These are phyloP conservation scores for Lachancea fermentati DNA, from an alignment of 805 yeast genomes.

Conservation along the genomic window DNA sequence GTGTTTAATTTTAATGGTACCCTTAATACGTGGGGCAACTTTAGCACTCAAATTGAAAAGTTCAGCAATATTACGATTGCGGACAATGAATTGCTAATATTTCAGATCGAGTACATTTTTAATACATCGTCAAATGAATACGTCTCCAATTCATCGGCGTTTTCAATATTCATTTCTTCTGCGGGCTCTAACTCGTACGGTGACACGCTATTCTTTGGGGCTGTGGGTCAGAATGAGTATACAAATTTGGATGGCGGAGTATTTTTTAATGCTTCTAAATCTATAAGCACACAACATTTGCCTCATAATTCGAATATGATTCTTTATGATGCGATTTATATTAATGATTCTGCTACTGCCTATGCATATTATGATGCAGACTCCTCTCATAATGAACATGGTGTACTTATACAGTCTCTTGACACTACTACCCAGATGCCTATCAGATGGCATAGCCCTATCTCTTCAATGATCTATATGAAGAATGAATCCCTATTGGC, in stretches of 20 bases:
- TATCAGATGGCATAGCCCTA: constrained; percentile 16
- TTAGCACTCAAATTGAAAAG: constrained; percentile 5
- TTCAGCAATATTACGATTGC: constrained; percentile 20
- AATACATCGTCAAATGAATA: constrained; percentile 23
- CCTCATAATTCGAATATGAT: constrained; percentile 11
- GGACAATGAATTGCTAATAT: constrained; percentile 18
- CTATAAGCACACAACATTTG: constrained; percentile 9
- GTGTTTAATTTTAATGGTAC: constrained; percentile 22
- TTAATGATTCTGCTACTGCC: constrained; percentile 45
- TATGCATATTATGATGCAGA: constrained; percentile 56
- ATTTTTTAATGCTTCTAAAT: constrained; percentile 14
- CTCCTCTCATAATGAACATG: constrained; percentile 9
- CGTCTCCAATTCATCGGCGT: constrained; percentile 21
- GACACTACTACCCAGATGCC: constrained; percentile 3
- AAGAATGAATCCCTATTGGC: constrained; percentile 22
- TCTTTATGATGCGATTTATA: constrained; percentile 14
- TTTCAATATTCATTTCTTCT: constrained; percentile 22
- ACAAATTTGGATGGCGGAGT: constrained; percentile 19
- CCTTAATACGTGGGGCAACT: constrained; percentile 12
- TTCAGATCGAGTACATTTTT: constrained; percentile 25
- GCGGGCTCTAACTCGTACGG: constrained; percentile 27
- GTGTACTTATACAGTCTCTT: constrained; percentile 5
- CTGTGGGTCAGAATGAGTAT: constrained; percentile 15
- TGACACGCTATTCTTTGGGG: constrained; percentile 34
- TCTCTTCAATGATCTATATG: constrained; percentile 24